Conservation (phyloP, 1,284 basidiomycete species). For the Cutaneotrichosporon sp. region DNA sequence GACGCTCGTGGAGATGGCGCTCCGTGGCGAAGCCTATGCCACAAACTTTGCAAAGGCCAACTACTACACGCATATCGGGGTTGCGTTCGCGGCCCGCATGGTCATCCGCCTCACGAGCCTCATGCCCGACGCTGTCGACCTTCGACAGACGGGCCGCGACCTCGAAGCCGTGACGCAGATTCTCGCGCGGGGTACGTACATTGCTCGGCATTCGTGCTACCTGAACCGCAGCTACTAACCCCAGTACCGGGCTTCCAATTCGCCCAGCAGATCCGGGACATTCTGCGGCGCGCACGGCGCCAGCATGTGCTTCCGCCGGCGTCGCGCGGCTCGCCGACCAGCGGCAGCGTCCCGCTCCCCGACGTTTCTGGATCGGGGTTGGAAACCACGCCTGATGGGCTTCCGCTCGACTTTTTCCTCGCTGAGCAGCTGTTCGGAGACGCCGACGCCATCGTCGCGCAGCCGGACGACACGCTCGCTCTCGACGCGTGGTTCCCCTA, state of each 20-base stretch:
- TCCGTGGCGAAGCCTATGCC: constrained; percentile 34
- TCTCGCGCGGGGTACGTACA: constrained; percentile 32
- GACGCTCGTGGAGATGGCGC: constrained; percentile 33
- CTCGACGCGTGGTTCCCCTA: constrained; percentile 46
- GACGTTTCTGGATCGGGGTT: neutral
- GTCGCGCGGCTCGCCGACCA: neutral
- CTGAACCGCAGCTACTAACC: constrained; percentile 1
- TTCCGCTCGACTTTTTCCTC: constrained; percentile 39
- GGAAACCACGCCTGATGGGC: neutral
- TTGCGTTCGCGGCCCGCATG: constrained; percentile 45
- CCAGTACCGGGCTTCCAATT: constrained; percentile 48
- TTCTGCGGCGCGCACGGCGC: constrained; percentile 36
- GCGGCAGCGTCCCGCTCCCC: neutral
- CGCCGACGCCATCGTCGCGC: neutral
- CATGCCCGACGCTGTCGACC: constrained; percentile 42
- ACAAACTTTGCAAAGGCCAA: constrained; percentile 27
- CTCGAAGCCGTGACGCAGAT: constrained; percentile 42
- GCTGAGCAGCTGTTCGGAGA: constrained; percentile 40
- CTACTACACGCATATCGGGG: constrained; percentile 32
- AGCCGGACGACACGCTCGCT: constrained; percentile 26
- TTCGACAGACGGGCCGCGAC: constrained; percentile 40
- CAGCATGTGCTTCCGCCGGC: constrained; percentile 39
- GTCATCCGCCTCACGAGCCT: constrained; percentile 43
- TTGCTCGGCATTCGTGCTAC: too few relatives aligned
- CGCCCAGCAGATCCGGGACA: constrained; percentile 38